A percentile compares a stretch with the other conserved stretches of the same genome.
Evolutionary conservation across 164 flowering plant genomes (phyloP).

Genomic region (Dillenia turbinata): DNA sequence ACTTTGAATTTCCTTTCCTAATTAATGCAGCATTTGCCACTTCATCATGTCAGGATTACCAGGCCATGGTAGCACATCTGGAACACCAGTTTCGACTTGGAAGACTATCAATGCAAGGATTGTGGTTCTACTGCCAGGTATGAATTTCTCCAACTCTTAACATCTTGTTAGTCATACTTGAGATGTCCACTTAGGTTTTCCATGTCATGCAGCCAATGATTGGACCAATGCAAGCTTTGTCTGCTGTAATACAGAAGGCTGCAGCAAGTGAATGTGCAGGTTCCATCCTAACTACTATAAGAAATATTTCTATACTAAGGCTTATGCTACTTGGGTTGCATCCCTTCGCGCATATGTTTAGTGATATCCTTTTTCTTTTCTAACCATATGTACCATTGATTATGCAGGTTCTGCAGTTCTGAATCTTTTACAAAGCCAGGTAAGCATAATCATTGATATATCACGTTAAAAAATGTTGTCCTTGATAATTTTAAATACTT

Average conservation of each 20-base stretch:
- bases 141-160: constrained; percentile 5
- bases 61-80: constrained; percentile 96
- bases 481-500: too few species aligned
- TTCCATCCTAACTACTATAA: constrained; percentile 17
- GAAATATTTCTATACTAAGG: too few species aligned
- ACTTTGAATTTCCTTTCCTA: too few species aligned
- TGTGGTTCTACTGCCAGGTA: constrained; percentile 99
- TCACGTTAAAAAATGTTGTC: too few species aligned
- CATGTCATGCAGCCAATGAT: constrained; percentile 70
- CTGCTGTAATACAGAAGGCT: constrained; percentile 68
- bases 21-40: background rate
- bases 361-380: too few species aligned
- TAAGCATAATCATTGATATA: constrained; percentile 9
- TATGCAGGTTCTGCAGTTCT: constrained; percentile 77
- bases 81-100: constrained; percentile 96
- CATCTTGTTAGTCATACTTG: background rate
- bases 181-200: constrained; percentile 5
- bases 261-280: constrained; percentile 58
- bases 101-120: constrained; percentile 91
- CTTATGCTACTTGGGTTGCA: too few species aligned
- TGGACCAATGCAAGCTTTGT: constrained; percentile 86
- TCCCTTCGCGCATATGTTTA: too few species aligned
- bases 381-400: too few species aligned
- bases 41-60: constrained; percentile 64
- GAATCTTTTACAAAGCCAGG: constrained; percentile 96